Conservation (phyloP, 2,329 filamentous ascomycete species). For the Verticillium dahliae region DNA sequence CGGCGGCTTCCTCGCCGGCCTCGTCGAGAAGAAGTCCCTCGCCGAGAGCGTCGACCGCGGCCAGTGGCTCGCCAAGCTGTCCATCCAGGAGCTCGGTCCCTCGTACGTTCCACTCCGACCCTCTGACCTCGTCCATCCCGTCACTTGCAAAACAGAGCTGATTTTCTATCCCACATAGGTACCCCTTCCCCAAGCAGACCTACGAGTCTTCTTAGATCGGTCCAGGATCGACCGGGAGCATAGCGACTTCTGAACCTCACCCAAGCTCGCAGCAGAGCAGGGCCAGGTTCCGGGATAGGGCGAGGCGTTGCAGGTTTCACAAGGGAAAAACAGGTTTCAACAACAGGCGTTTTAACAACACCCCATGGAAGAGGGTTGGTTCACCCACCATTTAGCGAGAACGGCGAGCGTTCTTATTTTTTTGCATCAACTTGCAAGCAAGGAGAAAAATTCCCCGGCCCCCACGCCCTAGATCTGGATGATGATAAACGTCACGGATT, state of each 20-base stretch:
- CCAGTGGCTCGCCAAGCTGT: conserved; percentile 90
- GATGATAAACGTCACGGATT: background rate
- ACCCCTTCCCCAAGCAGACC: conserved; percentile 75
- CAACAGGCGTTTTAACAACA: conserved; percentile 39
- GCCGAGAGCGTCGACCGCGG: conserved; percentile 81
- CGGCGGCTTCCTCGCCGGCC: conserved; percentile 84
- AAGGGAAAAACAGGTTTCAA: conserved; percentile 43
- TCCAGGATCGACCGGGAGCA: background rate
- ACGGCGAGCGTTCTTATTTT: conserved; percentile 11
- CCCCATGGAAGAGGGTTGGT: conserved; percentile 17
- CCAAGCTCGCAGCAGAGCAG: conserved; percentile 1
- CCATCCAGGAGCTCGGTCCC: conserved; percentile 91
- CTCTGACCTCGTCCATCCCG: no score
- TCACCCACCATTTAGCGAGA: background rate
- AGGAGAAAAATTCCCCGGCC: background rate
- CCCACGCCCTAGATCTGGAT: background rate
- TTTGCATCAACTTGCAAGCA: conserved; percentile 1
- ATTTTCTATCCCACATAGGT: conserved; percentile 39
- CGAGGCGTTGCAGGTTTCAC: conserved; percentile 34
- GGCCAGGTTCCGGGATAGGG: conserved; percentile 13
- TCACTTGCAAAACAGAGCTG: no score
- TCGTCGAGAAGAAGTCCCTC: conserved; percentile 77
- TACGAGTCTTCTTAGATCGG: conserved; percentile 46
- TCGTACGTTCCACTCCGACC: conserved; percentile 59
- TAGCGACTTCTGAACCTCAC: conserved; percentile 16